These are phyloP conservation scores for Miscanthus sacchariflorus DNA, from an alignment of 202 grass and related monocot genomes.

Conservation along the genomic window DNA sequence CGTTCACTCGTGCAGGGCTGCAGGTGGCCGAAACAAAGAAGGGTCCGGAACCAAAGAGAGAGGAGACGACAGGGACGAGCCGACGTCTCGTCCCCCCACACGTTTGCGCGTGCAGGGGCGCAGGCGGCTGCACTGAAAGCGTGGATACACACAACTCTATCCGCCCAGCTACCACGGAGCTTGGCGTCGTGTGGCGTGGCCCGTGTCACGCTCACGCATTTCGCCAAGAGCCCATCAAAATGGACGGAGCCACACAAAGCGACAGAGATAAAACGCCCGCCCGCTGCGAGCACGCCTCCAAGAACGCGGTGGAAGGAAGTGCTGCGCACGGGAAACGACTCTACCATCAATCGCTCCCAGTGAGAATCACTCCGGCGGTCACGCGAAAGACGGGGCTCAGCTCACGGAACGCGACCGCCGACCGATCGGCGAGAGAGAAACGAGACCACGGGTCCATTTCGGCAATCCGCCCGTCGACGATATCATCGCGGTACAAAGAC, in stretches of 20 bases:
- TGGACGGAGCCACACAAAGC: background rate
- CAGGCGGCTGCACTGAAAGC: background rate
- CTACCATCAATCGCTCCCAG: background rate
- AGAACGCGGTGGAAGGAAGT: too few relatives aligned
- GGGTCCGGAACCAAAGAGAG: background rate
- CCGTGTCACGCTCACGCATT: slow-evolving; percentile 8
- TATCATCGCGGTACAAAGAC: background rate
- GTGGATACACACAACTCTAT: slow-evolving; percentile 3
- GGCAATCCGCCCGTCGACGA: background rate
- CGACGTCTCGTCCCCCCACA: background rate
- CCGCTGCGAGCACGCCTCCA: background rate
- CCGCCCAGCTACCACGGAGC: slow-evolving; percentile 20
- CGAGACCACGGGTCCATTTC: background rate
- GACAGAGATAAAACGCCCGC: background rate
- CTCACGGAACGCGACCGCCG: too few relatives aligned
- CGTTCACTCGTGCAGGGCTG: background rate
- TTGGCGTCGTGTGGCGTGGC: background rate
- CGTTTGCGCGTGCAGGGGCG: background rate
- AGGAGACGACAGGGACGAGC: background rate
- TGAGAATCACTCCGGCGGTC: background rate
- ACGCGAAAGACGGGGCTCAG: slow-evolving; percentile 11
- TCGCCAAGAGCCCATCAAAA: background rate
- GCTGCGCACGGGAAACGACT: background rate
- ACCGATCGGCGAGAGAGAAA: background rate
- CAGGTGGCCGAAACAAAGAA: background rate